Base-by-base conservation (phyloP, 768 basidiomycete species). In the Candolleomyces eurysporus region DNA sequence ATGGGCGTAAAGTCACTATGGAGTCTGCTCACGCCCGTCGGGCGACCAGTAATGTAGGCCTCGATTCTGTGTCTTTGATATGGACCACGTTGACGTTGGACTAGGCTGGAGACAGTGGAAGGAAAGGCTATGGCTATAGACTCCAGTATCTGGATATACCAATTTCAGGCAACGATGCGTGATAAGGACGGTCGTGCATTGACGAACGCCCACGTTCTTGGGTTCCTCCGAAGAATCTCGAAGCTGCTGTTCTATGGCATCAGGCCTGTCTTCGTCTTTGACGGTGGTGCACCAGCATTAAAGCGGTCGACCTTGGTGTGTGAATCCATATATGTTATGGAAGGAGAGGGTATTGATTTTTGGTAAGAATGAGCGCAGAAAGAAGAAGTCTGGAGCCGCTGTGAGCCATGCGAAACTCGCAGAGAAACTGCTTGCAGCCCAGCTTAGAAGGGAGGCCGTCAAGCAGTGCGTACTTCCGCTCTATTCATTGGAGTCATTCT, bases 1-100 rank as follows among this genome's bases (percentile, higher is more conserved):
- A 95, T 98, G 96, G 96, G 96, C 85, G 96, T 98, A 56, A 96
- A 98, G 75, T 94, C 93, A 32, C 78, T 99, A 66, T 99, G 96
- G 96, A 90, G 82, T 63, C 86, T 99, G 13, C 78, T 99, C 60
- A 84, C 84, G 13, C 96, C 96, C n/a, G 94, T 96, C 43, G 95
- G 94, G 32, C 84, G 96, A 60, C 96, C 96, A 49, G 90, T 98
- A 66, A 83, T 92, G 96, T 96, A 71, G 68, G 87, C 79, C 10
- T 21, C 10, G 8, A 39, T 22, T 17, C 48, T 49, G 42, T 40
- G 22, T 19, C 39, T 21, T 46, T 30, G 19, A 30, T 16, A 43
- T 22, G 45, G 43, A 14, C 7, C 51, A 43, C 49, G 57, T 54
- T 19, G 48, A 65, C 54, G 31, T 11, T 14, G 16, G 4, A 16